Percentiles rank a stretch among this genome's conserved stretches.
phyloP scores from a whole-genome alignment of 2,329 filamentous ascomycete species.

The Colletotrichum gloeosporioides region DNA sequence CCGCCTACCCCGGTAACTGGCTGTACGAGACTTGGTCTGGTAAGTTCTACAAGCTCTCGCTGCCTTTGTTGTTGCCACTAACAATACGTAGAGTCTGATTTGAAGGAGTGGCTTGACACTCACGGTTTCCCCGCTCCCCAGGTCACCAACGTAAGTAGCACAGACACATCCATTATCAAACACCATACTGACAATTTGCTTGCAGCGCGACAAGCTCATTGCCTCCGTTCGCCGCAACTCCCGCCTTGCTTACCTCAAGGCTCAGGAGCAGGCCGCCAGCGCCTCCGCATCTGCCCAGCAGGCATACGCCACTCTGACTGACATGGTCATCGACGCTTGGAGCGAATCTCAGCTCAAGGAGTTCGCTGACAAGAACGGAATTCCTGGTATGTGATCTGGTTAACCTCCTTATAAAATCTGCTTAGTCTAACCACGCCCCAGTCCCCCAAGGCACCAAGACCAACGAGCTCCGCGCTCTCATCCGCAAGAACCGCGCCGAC shows the following conservation, averaged over 20 bases:
- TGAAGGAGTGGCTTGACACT: slow-evolving; percentile 92
- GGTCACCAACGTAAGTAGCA: slow-evolving; percentile 62
- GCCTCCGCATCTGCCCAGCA: slow-evolving; percentile 70
- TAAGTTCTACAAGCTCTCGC: slow-evolving; percentile 16
- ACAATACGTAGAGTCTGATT: slow-evolving; percentile 70
- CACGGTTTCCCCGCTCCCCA: slow-evolving; percentile 88
- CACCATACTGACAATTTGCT: slow-evolving; percentile 21
- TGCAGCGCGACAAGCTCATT: slow-evolving; percentile 81
- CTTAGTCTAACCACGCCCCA: slow-evolving; percentile 34
- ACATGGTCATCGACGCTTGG: slow-evolving; percentile 89
- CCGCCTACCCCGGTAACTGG: slow-evolving; percentile 93
- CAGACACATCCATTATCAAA: accelerated
- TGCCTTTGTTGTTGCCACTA: background rate
- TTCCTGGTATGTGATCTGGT: slow-evolving; percentile 48
- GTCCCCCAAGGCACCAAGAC: slow-evolving; percentile 91
- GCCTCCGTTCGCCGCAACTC: slow-evolving; percentile 91
- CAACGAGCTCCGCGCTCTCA: slow-evolving; percentile 88
- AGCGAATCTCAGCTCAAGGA: slow-evolving; percentile 88
- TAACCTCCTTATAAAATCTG: accelerated
- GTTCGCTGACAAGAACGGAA: slow-evolving; percentile 89
- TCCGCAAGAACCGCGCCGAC: slow-evolving; percentile 83
- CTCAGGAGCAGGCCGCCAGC: slow-evolving; percentile 64
- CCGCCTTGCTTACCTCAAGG: slow-evolving; percentile 74
- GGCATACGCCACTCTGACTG: slow-evolving; percentile 77
- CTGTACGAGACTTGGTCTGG: slow-evolving; percentile 85